Percentiles rank a stretch among this genome's conserved stretches.
These are phyloP conservation scores for Phytophthora pinifolia DNA, from an alignment of 352 stramenopile genomes.

Conservation along the genomic window DNA sequence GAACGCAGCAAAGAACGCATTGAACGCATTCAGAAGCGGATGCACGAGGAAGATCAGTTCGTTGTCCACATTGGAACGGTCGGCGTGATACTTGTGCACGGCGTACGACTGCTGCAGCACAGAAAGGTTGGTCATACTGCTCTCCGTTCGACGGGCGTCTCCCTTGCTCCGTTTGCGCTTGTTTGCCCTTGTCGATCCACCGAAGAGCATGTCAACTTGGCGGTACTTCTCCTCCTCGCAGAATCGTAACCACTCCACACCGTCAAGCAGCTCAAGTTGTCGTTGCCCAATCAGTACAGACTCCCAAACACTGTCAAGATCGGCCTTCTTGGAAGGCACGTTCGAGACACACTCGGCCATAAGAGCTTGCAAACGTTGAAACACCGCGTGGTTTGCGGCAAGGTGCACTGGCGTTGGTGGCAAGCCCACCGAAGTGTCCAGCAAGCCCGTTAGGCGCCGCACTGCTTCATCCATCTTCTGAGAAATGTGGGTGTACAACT, in stretches of 20 bases:
- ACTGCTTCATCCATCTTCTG: conserved; percentile 23
- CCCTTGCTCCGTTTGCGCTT: conserved; percentile 26
- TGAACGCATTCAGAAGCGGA: conserved; percentile 65
- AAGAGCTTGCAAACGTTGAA: conserved; percentile 31
- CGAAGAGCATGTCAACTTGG: conserved; percentile 47
- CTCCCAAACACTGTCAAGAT: conserved; percentile 41
- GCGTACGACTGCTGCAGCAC: conserved; percentile 86
- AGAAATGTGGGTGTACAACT: conserved; percentile 38
- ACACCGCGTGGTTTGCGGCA: conserved; percentile 50
- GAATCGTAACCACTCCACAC: conserved; percentile 68
- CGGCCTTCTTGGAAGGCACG: conserved; percentile 14
- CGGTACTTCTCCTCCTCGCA: conserved; percentile 69
- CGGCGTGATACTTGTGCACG: conserved; percentile 71
- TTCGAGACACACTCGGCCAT: conserved; percentile 14
- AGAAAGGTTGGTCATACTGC: conserved; percentile 47
- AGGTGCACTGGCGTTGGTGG: conserved; percentile 46
- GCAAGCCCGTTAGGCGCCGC: conserved; percentile 13
- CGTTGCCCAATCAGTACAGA: conserved; percentile 38
- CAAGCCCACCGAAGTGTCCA: conserved; percentile 26
- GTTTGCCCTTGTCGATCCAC: conserved; percentile 8
- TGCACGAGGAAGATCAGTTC: conserved; percentile 74
- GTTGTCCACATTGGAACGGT: conserved; percentile 71
- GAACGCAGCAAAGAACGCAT: conserved; percentile 44
- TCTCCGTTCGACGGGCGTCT: conserved; percentile 16
- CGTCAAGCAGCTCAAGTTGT: conserved; percentile 58